Evolutionary conservation across 1,284 basidiomycete genomes (phyloP).

Genomic region (Papiliotrema flavescens): DNA sequence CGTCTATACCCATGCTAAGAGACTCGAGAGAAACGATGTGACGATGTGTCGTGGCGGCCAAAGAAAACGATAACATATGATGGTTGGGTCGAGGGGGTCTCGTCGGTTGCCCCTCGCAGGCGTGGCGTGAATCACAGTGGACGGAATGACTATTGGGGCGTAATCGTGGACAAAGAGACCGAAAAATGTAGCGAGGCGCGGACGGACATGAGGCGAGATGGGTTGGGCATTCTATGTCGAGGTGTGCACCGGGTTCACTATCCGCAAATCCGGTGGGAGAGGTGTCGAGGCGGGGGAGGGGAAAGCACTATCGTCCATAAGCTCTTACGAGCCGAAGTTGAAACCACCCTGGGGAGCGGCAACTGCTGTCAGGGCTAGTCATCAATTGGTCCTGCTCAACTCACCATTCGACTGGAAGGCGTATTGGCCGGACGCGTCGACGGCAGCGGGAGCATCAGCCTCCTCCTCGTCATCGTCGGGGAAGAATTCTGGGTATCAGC

Average conservation of each 20-base stretch:
- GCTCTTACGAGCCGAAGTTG: slow-evolving; percentile 62
- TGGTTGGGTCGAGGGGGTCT: background rate
- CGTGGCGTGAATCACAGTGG: background rate
- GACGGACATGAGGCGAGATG: background rate
- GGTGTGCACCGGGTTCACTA: background rate
- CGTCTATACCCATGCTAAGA: background rate
- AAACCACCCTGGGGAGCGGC: slow-evolving; percentile 90
- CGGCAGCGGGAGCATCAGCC: slow-evolving; percentile 65
- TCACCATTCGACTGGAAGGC: slow-evolving; percentile 64
- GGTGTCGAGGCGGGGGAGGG: background rate
- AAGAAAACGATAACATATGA: background rate
- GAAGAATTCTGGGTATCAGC: slow-evolving; percentile 40
- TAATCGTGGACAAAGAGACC: background rate
- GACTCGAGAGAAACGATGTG: background rate
- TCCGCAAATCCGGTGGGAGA: background rate
- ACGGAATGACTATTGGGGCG: background rate
- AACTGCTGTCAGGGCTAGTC: slow-evolving; percentile 52
- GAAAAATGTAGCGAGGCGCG: background rate
- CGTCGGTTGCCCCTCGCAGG: background rate
- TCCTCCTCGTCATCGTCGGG: slow-evolving; percentile 53
- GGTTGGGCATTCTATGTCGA: background rate
- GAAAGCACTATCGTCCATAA: background rate
- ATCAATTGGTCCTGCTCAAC: slow-evolving; percentile 33
- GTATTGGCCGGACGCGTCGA: slow-evolving; percentile 85
- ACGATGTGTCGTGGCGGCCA: background rate